Evolutionary conservation across 2,329 filamentous ascomycete species (phyloP).

Genomic region (Polychaeton citri): DNA sequence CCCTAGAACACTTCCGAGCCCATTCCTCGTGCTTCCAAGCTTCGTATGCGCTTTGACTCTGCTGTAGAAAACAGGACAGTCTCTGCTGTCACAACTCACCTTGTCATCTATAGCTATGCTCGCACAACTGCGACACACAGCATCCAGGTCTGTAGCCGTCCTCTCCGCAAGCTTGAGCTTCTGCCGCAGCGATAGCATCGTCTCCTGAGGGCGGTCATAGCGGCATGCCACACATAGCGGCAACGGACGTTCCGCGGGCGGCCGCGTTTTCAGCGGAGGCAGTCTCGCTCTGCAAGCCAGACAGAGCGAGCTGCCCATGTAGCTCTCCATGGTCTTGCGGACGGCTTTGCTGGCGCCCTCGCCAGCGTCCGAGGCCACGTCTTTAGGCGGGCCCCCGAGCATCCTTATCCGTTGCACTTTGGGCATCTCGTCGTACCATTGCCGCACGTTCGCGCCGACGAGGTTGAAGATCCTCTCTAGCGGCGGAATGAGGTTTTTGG

Average conservation of each 20-base stretch:
- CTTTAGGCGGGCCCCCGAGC: constrained; percentile 30
- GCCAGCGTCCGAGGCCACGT: constrained; percentile 11
- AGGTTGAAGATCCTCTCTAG: constrained; percentile 94
- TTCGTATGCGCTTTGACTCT: constrained; percentile 48
- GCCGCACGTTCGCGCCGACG: constrained; percentile 76
- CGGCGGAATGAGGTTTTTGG: constrained; percentile 87
- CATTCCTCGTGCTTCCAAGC: constrained; percentile 24
- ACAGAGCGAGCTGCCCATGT: constrained; percentile 71
- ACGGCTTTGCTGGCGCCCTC: constrained; percentile 9
- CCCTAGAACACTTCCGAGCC: constrained; percentile 29
- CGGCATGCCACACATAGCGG: constrained; percentile 49
- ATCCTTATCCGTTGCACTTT: constrained; percentile 66
- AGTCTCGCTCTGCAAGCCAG: constrained; percentile 58
- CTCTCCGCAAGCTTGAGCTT: constrained; percentile 51
- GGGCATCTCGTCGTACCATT: constrained; percentile 96
- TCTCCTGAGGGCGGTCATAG: constrained; percentile 37
- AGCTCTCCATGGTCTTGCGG: constrained; percentile 79
- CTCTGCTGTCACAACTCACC: constrained; percentile 76
- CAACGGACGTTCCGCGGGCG: constrained; percentile 11
- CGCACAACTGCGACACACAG: constrained; percentile 69
- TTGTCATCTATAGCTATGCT: constrained; percentile 59
- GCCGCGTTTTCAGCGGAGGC: constrained; percentile 18
- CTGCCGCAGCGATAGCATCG: constrained; percentile 50
- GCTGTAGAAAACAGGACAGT: constrained; percentile 86
- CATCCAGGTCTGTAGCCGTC: constrained; percentile 49